These are phyloP conservation scores for Trypanosoma platydactyli DNA, from an alignment of 208 protist species.

Conservation along the genomic window DNA sequence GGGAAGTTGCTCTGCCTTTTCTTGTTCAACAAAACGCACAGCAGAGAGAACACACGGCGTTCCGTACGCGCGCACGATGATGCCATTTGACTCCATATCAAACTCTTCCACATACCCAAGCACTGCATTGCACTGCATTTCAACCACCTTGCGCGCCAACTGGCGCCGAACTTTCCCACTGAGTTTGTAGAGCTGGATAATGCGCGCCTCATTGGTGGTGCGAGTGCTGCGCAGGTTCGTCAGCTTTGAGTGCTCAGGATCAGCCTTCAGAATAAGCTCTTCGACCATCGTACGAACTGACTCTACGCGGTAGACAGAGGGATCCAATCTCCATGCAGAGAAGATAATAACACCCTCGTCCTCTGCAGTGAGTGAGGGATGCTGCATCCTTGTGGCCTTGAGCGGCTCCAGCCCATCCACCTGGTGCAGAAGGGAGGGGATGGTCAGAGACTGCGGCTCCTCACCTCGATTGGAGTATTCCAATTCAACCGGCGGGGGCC, in stretches of 20 bases:
- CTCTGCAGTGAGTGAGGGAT: constrained; percentile 76
- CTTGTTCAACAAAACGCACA: constrained; percentile 62
- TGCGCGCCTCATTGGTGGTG: constrained; percentile 77
- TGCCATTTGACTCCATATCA: constrained; percentile 88
- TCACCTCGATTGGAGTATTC: constrained; percentile 8
- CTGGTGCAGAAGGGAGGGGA: constrained; percentile 14
- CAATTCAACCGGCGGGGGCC: constrained; percentile 13
- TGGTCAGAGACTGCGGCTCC: neutral
- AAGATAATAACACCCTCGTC: constrained; percentile 88
- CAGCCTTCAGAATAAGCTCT: constrained; percentile 89
- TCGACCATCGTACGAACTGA: constrained; percentile 84
- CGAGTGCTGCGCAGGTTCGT: constrained; percentile 82
- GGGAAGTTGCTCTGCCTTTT: neutral
- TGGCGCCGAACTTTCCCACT: constrained; percentile 90
- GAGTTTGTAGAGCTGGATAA: constrained; percentile 88
- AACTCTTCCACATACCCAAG: constrained; percentile 89
- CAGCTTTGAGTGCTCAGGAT: constrained; percentile 89
- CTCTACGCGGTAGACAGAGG: constrained; percentile 85
- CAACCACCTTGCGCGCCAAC: constrained; percentile 87
- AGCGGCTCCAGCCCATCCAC: constrained; percentile 55
- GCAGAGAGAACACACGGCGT: constrained; percentile 84
- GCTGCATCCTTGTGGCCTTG: constrained; percentile 48
- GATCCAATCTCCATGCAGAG: constrained; percentile 81
- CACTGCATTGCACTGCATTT: constrained; percentile 89
- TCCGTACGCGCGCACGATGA: constrained; percentile 91